Conservation (phyloP, 2,329 filamentous ascomycete species). For the Verticillium nonalfalfae region DNA sequence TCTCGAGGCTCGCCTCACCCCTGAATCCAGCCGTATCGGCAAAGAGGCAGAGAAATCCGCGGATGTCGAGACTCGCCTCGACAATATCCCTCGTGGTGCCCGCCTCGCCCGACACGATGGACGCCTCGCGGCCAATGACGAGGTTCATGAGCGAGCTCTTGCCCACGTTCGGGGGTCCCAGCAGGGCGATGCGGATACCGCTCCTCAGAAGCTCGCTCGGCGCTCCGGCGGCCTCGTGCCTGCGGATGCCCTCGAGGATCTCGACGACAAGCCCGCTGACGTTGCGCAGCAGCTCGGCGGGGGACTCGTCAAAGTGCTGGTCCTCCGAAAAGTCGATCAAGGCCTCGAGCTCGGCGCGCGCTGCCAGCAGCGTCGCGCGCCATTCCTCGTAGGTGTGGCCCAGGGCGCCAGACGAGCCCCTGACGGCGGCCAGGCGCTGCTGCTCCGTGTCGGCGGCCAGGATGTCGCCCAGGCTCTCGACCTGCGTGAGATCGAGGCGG, state of each 20-base stretch:
- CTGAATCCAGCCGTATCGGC: constrained; percentile 91
- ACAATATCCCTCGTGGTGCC: constrained; percentile 93
- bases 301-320: constrained; percentile 91
- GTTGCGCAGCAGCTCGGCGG: constrained; percentile 61
- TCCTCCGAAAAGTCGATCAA: constrained; percentile 97
- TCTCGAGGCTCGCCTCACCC: constrained; percentile 24
- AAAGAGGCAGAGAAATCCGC: constrained; percentile 86
- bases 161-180: constrained; percentile 89
- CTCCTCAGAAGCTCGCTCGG: constrained; percentile 77
- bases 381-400: constrained; percentile 75
- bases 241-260: constrained; percentile 56
- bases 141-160: constrained; percentile 92
- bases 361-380: constrained; percentile 70
- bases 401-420: constrained; percentile 65
- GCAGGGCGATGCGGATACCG: constrained; percentile 78
- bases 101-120: constrained; percentile 88
- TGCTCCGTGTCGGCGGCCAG: constrained; percentile 78
- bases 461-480: constrained; percentile 58
- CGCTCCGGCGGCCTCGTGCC: constrained; percentile 71
- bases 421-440: constrained; percentile 79
- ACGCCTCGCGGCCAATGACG: constrained; percentile 85
- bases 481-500: constrained; percentile 80
- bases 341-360: constrained; percentile 87
- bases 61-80: constrained; percentile 83
- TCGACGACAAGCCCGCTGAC: constrained; percentile 58